Conservation (phyloP, 768 basidiomycete species). For the Leccinellum luteum region DNA sequence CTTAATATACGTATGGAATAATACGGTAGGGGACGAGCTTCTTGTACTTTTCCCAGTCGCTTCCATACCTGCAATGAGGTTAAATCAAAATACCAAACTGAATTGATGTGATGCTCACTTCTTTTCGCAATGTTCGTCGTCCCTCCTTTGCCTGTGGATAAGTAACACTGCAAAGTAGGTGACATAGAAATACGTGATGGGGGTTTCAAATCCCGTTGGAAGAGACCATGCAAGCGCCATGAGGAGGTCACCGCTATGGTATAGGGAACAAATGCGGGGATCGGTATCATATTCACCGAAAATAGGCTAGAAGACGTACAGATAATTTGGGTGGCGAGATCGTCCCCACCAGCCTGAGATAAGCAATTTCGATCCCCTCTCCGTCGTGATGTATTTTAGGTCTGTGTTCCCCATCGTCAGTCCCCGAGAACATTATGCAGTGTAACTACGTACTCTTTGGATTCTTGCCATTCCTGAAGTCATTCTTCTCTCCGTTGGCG, state of each 20-base stretch:
- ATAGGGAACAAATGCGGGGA: not conserved
- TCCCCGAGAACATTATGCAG: not conserved
- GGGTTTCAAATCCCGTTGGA: constrained; percentile 87
- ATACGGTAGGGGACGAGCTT: constrained; percentile 82
- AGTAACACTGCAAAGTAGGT: constrained; percentile 87
- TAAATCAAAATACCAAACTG: not conserved
- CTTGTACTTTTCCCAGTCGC: constrained; percentile 92
- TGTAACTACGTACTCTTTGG: constrained; percentile 68
- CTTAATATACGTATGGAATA: constrained; percentile 76
- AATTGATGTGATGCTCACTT: constrained; percentile 57
- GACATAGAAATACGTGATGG: constrained; percentile 95
- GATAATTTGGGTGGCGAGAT: constrained; percentile 90
- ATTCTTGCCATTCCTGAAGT: constrained; percentile 91
- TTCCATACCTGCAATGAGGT: constrained; percentile 64
- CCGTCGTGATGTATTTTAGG: constrained; percentile 74
- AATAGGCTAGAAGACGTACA: constrained; percentile 42
- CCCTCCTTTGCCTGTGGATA: constrained; percentile 84
- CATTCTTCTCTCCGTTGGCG: constrained; percentile 92
- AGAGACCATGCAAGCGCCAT: constrained; percentile 94
- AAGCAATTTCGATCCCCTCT: constrained; percentile 84
- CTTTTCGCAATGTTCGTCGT: constrained; percentile 86
- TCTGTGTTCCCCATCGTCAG: constrained; percentile 43
- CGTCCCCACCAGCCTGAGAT: constrained; percentile 98
- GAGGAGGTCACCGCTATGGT: constrained; percentile 70
- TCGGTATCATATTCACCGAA: not conserved